Percentiles rank a stretch among this genome's conserved stretches.
Evolutionary conservation across 2,329 filamentous ascomycete species (phyloP).

Genomic region (Talaromyces sp.): DNA sequence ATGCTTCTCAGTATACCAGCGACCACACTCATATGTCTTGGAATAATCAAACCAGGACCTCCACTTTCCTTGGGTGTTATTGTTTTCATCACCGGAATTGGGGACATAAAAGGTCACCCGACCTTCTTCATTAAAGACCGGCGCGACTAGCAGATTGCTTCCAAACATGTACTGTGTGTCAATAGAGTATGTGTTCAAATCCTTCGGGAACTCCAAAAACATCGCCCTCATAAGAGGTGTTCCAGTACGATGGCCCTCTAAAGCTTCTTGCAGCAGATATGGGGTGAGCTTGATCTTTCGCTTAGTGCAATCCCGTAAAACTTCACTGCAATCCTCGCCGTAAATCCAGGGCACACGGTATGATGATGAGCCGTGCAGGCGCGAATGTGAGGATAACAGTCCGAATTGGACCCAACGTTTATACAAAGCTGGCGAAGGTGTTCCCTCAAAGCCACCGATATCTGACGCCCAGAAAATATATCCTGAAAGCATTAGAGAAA

Average conservation of each 20-base stretch:
- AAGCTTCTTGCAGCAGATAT: conserved; percentile 55
- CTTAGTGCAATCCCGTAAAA: conserved; percentile 54
- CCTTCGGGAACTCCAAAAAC: conserved; percentile 67
- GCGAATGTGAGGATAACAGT: conserved; percentile 65
- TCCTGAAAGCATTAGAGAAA: conserved; percentile 61
- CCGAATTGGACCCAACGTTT: conserved; percentile 78
- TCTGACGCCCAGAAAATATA: conserved; percentile 69
- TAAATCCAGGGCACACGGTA: conserved; percentile 75
- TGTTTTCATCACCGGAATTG: conserved; percentile 48
- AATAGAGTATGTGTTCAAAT: conserved; percentile 64
- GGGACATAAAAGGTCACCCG: conserved; percentile 64
- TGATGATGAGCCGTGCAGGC: conserved; percentile 65
- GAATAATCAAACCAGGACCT: conserved; percentile 48
- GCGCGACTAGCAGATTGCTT: conserved; percentile 60
- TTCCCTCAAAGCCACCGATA: conserved; percentile 70
- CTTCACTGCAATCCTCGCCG: conserved; percentile 59
- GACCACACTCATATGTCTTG: conserved; percentile 38
- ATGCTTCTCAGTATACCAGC: conserved; percentile 61
- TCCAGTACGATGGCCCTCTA: conserved; percentile 51
- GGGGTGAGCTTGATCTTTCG: conserved; percentile 58
- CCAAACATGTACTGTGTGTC: conserved; percentile 76
- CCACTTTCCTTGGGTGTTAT: conserved; percentile 44
- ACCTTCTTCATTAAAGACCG: conserved; percentile 61
- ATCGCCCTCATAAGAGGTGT: conserved; percentile 64
- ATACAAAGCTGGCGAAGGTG: conserved; percentile 65